A percentile compares a stretch with the other conserved stretches of the same genome.
These are phyloP conservation scores for Coffea eugenioides DNA, from an alignment of 257 asterid species.

Conservation along the genomic window DNA sequence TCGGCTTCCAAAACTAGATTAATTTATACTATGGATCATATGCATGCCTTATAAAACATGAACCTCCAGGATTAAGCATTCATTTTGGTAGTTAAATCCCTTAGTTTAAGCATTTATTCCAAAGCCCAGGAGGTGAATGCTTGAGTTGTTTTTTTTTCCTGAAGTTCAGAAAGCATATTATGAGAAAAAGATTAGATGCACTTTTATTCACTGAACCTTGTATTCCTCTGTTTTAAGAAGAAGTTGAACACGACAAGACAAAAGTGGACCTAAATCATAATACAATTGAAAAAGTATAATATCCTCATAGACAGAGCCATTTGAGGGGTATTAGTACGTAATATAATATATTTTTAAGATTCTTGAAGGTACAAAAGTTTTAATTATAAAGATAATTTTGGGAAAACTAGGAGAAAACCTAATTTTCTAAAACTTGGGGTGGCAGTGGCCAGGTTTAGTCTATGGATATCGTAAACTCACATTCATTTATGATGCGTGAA, in stretches of 20 bases:
- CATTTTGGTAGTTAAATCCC: background rate
- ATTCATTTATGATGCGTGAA: background rate
- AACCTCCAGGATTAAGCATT: background rate
- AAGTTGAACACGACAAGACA: background rate
- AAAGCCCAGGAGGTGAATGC: background rate
- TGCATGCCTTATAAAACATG: no score
- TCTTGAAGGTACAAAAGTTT: no score
- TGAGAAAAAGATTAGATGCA: background rate
- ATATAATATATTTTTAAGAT: no score
- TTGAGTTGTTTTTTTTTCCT: background rate
- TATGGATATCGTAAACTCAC: background rate
- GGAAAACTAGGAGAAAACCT: no score
- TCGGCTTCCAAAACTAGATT: no score
- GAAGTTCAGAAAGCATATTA: background rate
- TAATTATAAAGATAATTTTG: no score
- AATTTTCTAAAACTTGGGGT: no score
- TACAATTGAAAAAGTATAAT: background rate
- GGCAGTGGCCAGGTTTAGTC: no score
- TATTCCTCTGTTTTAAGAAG: background rate
- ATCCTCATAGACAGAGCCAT: background rate
- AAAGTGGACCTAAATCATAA: background rate
- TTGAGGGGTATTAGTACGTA: no score
- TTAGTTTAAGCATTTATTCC: background rate
- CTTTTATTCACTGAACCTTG: background rate
- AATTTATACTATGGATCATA: no score